Conservation (phyloP, 2,329 filamentous ascomycete species). For the Trichoderma sp. region DNA sequence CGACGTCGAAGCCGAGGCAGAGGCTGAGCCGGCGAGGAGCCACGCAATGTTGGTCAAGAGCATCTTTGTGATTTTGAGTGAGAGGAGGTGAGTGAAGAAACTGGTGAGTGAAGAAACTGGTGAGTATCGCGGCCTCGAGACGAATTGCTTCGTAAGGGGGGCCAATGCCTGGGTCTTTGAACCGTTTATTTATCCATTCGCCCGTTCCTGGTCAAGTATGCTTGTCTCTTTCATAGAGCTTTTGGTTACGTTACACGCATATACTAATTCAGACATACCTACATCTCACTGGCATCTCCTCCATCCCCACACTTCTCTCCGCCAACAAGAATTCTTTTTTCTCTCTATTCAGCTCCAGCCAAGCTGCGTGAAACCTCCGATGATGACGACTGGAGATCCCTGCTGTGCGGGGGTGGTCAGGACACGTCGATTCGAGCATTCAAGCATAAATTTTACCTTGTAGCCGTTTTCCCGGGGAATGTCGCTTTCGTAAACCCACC, state of each 20-base stretch:
- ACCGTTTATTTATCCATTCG: neutral
- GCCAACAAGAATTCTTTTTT: neutral
- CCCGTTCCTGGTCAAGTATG: neutral
- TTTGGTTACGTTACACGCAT: neutral
- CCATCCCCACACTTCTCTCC: neutral
- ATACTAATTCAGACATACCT: too few relatives aligned
- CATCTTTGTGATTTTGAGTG: neutral
- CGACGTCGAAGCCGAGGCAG: neutral
- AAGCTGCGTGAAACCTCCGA: neutral
- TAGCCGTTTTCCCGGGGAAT: neutral
- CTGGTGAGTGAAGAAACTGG: neutral
- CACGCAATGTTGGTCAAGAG: neutral
- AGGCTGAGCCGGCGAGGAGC: neutral
- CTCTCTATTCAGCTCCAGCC: neutral
- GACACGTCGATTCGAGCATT: neutral
- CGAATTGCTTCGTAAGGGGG: neutral
- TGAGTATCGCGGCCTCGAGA: neutral
- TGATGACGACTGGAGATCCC: neutral
- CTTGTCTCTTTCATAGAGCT: neutral
- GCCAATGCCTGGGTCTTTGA: neutral
- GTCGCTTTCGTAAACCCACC: neutral
- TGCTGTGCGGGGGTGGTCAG: neutral
- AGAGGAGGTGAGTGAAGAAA: neutral
- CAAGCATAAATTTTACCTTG: conserved; percentile 3
- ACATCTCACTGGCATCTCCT: neutral